A percentile compares a stretch with the other conserved stretches of the same genome.
Evolutionary conservation across 179 eudicot species (phyloP).

Genomic region (Spergularia azorica): DNA sequence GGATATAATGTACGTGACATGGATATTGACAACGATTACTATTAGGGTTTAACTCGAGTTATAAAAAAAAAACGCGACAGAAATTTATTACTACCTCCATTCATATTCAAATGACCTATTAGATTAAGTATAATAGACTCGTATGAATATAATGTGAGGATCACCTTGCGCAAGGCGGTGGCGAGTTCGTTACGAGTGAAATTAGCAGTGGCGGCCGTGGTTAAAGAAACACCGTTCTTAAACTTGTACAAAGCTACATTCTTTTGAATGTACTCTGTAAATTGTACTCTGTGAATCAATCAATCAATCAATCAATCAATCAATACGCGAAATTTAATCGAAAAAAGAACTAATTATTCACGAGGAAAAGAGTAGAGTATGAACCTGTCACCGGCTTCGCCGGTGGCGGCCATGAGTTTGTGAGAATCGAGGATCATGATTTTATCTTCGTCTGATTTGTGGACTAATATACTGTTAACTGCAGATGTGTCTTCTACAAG

Average conservation of each 20-base stretch:
- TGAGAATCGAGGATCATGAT: slow-evolving; percentile 93
- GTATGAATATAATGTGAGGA: not conserved
- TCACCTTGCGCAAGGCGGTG: slow-evolving; percentile 88
- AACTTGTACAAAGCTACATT: slow-evolving; percentile 90
- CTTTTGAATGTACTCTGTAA: slow-evolving; percentile 92
- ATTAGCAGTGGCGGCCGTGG: slow-evolving; percentile 89
- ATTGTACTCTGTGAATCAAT: slow-evolving; percentile 59
- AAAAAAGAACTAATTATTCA: not conserved
- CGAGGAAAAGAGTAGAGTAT: no score
- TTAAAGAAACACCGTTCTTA: slow-evolving; percentile 83
- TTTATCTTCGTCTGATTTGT: slow-evolving; percentile 89
- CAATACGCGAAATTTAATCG: not conserved
- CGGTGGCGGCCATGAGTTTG: slow-evolving; percentile 94
- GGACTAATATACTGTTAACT: slow-evolving; percentile 81
- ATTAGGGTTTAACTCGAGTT: no score
- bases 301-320: slow-evolving; percentile 1
- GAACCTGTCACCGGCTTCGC: slow-evolving; percentile 88
- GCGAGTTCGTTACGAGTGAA: slow-evolving; percentile 97
- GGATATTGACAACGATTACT: no score
- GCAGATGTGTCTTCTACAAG: slow-evolving; percentile 89
- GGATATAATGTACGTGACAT: no score
- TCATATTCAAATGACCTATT: no score
- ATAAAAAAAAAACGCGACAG: no score
- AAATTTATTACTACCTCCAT: no score
- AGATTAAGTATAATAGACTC: no score